Evolutionary conservation across 495 filamentous ascomycete species (phyloP).

Genomic region (Aspergillus funiculosus): DNA sequence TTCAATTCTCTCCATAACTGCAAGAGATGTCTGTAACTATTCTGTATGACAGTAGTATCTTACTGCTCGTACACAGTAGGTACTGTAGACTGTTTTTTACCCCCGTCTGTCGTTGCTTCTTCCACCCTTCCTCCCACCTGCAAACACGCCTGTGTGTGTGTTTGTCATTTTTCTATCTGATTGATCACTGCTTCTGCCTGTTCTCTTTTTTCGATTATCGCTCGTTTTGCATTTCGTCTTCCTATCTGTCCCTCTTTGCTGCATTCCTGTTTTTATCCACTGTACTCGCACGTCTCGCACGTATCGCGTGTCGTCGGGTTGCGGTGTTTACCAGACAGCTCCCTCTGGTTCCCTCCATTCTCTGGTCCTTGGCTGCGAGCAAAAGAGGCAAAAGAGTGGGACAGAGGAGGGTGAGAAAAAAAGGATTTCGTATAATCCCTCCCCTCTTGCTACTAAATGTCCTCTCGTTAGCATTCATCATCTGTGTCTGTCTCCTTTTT

Average conservation of each 20-base stretch:
- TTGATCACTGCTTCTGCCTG: constrained; percentile 1
- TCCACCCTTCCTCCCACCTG: constrained; percentile 6
- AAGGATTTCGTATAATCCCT: neutral
- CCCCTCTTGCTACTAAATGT: neutral
- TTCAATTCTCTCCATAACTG: too few relatives aligned
- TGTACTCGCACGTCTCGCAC: too few relatives aligned
- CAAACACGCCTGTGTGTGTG: neutral
- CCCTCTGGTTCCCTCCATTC: too few relatives aligned
- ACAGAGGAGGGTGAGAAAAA: neutral
- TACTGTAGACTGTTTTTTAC: neutral
- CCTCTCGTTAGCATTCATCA: neutral
- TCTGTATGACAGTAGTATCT: too few relatives aligned
- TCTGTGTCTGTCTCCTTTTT: neutral
- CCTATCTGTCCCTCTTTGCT: neutral
- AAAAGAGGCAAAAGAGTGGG: neutral
- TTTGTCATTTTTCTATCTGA: neutral
- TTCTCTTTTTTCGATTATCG: neutral
- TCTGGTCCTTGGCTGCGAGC: constrained; percentile 1
- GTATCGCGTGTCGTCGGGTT: too few relatives aligned
- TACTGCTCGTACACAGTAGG: too few relatives aligned
- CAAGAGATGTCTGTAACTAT: too few relatives aligned
- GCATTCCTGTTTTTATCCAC: neutral
- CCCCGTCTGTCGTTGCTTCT: neutral
- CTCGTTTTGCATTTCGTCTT: constrained; percentile 6
- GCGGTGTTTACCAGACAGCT: too few relatives aligned